Base-by-base conservation (phyloP, 2,329 filamentous ascomycete genomes). In the Aspergillus clavatus region DNA sequence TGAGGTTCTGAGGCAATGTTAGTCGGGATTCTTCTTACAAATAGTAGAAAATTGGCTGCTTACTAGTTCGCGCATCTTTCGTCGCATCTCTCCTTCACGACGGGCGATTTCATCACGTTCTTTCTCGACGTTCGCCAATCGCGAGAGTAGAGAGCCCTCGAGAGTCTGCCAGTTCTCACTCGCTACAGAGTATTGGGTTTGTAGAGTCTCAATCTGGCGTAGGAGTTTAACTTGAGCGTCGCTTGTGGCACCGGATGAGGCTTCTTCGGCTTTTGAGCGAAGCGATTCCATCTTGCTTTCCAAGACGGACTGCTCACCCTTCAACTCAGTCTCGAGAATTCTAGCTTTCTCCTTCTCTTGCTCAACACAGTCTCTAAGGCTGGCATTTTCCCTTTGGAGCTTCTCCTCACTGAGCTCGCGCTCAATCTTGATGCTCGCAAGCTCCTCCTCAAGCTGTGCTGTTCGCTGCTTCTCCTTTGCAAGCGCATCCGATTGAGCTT, bases 131-230 rank as follows among this genome's bases (percentile, higher is more conserved):
- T 75, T 84, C 3, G 83, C 78, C 8, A 93, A 78, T 46, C 90
- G 81, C 18, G 87, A 82, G 40, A 91, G 79, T 24, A 98, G 71
- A 2, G 87, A 94, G 7, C 86, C 81, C 67, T 98, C 91, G 50
- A 98, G 94, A 0, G 89, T 88, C 62, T 96, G 90, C 93, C 94
- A 98, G 58, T 98, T 98, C 61, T 95, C 89, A 55, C 88, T 93
- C 1, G 93, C 93, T 43, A 94, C 83, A 1, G 89, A 83, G 68
- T 98, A 95, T 65, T 98, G 94, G 5, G 87, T 93, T 67, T 98
- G 93, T 28, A 98, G 72, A 0, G 88, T 96, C 71, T 98, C 93
- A 43, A 98, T 86, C 68, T 98, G 94, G 31, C 93, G 83, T 35
- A 97, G 75, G 31, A 97, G 75, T 66, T 96, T 97, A 35, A 87